Conservation (phyloP, 1,284 basidiomycete species). For the Leccinum fuscescens region DNA sequence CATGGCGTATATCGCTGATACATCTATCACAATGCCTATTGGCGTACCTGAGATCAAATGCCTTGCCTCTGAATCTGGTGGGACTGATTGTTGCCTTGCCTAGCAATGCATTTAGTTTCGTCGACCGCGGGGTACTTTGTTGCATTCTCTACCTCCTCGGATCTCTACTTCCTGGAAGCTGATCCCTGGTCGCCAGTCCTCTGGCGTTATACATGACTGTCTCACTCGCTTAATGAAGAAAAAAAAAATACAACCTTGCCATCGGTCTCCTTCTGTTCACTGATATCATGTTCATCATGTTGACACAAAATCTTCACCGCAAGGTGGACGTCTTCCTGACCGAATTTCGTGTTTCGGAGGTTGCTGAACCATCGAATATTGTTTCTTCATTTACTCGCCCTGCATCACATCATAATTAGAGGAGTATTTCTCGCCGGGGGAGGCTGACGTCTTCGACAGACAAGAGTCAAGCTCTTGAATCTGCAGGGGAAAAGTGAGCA, state of each 20-base stretch:
- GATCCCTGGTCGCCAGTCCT: neutral
- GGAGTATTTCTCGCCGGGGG: neutral
- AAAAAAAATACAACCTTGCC: neutral
- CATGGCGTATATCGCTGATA: conserved; percentile 17
- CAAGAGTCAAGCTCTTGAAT: neutral
- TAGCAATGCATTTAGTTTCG: too few species aligned
- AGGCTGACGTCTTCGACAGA: neutral
- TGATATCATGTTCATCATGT: conserved; percentile 8
- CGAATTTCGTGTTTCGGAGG: conserved; percentile 16
- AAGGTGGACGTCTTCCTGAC: conserved; percentile 17
- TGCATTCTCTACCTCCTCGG: neutral
- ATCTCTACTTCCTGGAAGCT: neutral
- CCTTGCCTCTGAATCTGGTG: conserved; percentile 3
- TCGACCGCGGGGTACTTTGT: neutral
- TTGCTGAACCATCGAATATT: conserved; percentile 6
- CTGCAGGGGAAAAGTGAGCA: neutral
- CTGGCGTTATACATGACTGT: neutral
- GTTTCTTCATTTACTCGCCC: neutral
- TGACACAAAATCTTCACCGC: neutral
- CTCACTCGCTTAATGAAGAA: neutral
- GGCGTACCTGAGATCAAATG: neutral
- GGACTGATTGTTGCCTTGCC: too few species aligned
- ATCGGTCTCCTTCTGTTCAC: conserved; percentile 9
- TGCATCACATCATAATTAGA: neutral
- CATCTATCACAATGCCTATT: neutral